Base-by-base conservation (phyloP, 495 filamentous ascomycete species). In the Podospora anserina region DNA sequence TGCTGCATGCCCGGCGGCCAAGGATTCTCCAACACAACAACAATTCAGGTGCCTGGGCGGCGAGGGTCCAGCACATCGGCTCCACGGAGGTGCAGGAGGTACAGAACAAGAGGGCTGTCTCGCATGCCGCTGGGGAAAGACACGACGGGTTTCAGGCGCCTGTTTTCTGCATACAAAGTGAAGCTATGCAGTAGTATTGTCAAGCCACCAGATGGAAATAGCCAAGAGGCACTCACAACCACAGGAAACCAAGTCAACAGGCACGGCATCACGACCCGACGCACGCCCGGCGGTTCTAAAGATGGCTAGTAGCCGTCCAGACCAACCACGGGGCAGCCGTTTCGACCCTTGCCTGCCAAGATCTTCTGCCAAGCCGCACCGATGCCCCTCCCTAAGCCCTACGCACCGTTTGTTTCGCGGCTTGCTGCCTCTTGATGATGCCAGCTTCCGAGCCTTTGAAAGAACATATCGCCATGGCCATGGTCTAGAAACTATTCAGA, bases 351-450 rank as follows among this genome's bases (percentile, higher is more conserved):
- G 64, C 59, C 39, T 58, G 70, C 57, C 67, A 69, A 69, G 67
- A 18, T 4, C 3, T 6, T 9, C 19, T 54, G 60, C 57, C 66
- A 64, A 28, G 65, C 61, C 34, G 61, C 32, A n/a, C 1, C 32
- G 34, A 63, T 63, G 62, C 71, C 73, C 71, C 73, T 75, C 65
- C 70, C 63, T 69, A 68, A 75, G 71, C 71, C 73, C 73, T 75
- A 75, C 64, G 73, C 68, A 70, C 62, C 53, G 60, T 68, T 34
- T 32, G 39, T 23, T 63, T 60, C 13, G 62, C 57, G 64, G 68
- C 44, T 67, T 63, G 23, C 61, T 63, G 49, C 65, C 19, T 53
- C 30, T 56, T 58, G 9, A n/a, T 1, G 23, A 32, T 63, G 61
- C 61, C 61, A 63, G 61, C 28, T 26, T 32, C 61, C 61, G 61